Evolutionary conservation across 2,329 filamentous ascomycete species (phyloP).

Genomic region (Claviceps maximensis): DNA sequence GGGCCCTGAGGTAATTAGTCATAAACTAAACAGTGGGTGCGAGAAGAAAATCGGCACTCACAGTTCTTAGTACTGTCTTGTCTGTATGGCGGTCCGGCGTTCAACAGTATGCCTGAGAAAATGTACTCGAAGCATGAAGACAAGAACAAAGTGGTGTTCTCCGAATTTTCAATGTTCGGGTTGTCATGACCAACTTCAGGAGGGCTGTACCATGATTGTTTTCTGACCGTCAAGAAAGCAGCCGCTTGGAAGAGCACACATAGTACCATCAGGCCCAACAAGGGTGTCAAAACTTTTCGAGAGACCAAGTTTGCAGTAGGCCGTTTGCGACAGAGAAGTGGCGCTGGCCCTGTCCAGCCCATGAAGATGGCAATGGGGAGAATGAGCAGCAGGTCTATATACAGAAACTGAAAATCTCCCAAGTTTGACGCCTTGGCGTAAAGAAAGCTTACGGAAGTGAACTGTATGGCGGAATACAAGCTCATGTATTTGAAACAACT

Average conservation of each 20-base stretch:
- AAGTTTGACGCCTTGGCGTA: conserved; percentile 90
- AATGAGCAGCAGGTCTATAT: conserved; percentile 86
- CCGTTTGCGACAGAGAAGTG: conserved; percentile 64
- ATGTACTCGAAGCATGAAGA: conserved; percentile 93
- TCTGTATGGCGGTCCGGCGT: conserved; percentile 81
- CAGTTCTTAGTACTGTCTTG: conserved; percentile 68
- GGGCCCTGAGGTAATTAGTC: conserved; percentile 42
- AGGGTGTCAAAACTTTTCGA: conserved; percentile 76
- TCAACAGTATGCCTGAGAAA: conserved; percentile 75
- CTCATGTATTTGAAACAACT: conserved; percentile 99
- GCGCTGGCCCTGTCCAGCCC: conserved; percentile 87
- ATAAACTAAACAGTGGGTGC: neutral
- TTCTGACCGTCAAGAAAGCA: conserved; percentile 60
- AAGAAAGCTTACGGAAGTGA: conserved; percentile 90
- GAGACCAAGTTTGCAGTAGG: conserved; percentile 89
- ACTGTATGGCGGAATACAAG: conserved; percentile 97
- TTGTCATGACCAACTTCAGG: conserved; percentile 65
- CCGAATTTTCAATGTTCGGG: conserved; percentile 78
- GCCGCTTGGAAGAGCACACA: conserved; percentile 65
- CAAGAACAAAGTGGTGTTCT: conserved; percentile 85
- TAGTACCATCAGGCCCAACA: conserved; percentile 78
- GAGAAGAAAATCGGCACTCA: conserved; percentile 30
- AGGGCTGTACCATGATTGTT: conserved; percentile 76
- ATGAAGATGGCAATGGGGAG: conserved; percentile 96
- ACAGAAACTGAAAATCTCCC: conserved; percentile 95